Evolutionary conservation across 345 rosid species (phyloP).

Genomic region (Populus davidiana): DNA sequence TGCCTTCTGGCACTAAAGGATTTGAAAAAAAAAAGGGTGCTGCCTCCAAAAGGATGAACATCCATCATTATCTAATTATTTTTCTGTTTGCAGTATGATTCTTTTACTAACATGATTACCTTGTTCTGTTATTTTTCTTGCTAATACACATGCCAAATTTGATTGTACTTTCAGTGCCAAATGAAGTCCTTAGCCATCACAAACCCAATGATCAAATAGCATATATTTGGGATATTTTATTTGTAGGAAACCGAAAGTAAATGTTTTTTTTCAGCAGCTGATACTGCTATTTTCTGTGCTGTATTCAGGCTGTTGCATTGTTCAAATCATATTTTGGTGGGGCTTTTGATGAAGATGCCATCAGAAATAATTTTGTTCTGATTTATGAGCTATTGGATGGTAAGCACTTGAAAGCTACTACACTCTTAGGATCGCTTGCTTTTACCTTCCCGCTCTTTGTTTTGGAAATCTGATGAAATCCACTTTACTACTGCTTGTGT

Average conservation of each 20-base stretch:
- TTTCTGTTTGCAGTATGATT: not conserved
- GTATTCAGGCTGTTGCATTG: constrained; percentile 80
- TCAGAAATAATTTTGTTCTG: constrained; percentile 89
- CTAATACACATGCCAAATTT: not conserved
- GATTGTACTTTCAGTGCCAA: not conserved
- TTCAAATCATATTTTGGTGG: constrained; percentile 99
- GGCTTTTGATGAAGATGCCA: constrained; percentile 98
- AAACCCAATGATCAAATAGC: not conserved
- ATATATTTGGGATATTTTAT: not conserved
- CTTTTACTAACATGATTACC: not conserved
- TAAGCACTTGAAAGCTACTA: constrained; percentile 23
- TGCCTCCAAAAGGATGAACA: not conserved
- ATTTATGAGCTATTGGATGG: constrained; percentile 97
- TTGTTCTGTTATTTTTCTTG: not conserved
- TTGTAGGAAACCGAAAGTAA: not conserved
- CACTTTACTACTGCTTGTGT: not conserved
- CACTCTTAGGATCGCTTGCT: not conserved
- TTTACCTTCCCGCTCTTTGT: not conserved
- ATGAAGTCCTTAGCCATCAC: not conserved
- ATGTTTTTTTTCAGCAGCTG: not conserved
- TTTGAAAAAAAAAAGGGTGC: not conserved
- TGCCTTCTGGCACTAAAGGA: not conserved
- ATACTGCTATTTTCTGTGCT: not conserved
- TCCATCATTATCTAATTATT: not conserved
- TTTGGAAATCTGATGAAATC: not conserved